Conservation (phyloP, 805 yeast species). For the Starmerella sirachaensis region DNA sequence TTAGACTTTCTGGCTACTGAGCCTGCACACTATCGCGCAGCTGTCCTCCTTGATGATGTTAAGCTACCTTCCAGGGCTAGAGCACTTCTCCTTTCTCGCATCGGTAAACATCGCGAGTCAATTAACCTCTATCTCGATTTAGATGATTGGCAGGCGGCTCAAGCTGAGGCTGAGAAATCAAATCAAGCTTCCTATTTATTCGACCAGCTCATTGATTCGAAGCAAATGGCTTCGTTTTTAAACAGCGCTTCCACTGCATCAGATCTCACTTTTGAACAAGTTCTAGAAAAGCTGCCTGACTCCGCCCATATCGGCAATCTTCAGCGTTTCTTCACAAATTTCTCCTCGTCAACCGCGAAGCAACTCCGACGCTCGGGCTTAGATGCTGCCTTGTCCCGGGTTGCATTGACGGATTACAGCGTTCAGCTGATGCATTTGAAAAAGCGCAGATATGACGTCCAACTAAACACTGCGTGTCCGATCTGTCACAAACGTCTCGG, state of each 20-base stretch:
- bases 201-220: slow-evolving; percentile 6
- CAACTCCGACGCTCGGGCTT: background rate
- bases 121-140: slow-evolving; percentile 49
- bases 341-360: background rate
- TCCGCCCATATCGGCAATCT: background rate
- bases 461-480: slow-evolving; percentile 10
- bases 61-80: slow-evolving; percentile 28
- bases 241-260: background rate
- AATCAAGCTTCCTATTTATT: slow-evolving; percentile 7
- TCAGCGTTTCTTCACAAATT: slow-evolving; percentile 2
- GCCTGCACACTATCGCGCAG: slow-evolving; percentile 1
- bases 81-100: slow-evolving; percentile 45
- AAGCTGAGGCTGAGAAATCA: slow-evolving; percentile 45
- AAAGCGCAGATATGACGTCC: slow-evolving; percentile 5
- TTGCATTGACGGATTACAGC: slow-evolving; percentile 15
- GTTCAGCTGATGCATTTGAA: slow-evolving; percentile 4
- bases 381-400: slow-evolving; percentile 8
- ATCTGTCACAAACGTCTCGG: slow-evolving; percentile 21
- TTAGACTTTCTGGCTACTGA: slow-evolving; percentile 4
- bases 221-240: slow-evolving; percentile 4
- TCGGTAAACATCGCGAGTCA: slow-evolving; percentile 52
- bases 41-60: slow-evolving; percentile 1
- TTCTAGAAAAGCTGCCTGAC: background rate
- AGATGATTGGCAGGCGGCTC: slow-evolving; percentile 45
- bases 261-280: background rate